These are phyloP conservation scores for Diatrype stigma DNA, from an alignment of 2,329 filamentous ascomycete genomes.

Conservation along the genomic window DNA sequence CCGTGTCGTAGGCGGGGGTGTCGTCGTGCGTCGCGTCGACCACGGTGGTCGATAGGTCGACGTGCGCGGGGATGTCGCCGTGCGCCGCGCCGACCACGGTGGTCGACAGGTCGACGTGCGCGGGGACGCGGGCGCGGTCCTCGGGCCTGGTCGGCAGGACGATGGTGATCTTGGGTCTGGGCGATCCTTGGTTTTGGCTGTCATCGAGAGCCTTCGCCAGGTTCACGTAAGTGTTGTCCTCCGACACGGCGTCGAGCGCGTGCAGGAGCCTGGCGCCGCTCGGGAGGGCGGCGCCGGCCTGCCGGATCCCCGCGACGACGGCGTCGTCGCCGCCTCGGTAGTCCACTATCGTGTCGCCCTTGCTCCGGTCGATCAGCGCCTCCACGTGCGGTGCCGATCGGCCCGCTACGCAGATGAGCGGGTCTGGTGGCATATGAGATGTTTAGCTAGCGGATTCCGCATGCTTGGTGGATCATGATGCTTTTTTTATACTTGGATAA, in stretches of 20 bases:
- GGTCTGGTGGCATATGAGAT: constrained; percentile 37
- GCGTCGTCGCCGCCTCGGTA: constrained; percentile 54
- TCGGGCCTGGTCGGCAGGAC: constrained; percentile 30
- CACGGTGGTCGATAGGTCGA: constrained; percentile 12
- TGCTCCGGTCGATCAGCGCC: constrained; percentile 44
- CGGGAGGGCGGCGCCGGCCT: too few relatives aligned
- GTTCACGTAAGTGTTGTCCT: constrained; percentile 44
- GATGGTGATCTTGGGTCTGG: constrained; percentile 33
- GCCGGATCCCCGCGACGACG: constrained; percentile 40
- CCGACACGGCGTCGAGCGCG: constrained; percentile 55
- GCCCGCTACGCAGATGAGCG: constrained; percentile 57
- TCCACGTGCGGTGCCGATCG: constrained; percentile 46
- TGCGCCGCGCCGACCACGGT: constrained; percentile 21
- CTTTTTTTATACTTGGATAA: too few relatives aligned
- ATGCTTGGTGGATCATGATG: too few relatives aligned
- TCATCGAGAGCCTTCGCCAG: constrained; percentile 38
- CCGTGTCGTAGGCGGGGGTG: too few relatives aligned
- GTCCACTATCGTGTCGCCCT: constrained; percentile 56
- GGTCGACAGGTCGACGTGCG: constrained; percentile 9
- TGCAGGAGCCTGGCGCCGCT: constrained; percentile 39
- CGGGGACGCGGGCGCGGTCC: constrained; percentile 25
- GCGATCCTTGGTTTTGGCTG: constrained; percentile 27
- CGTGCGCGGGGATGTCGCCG: too few relatives aligned
- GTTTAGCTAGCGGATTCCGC: too few relatives aligned
- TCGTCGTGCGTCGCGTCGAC: constrained; percentile 19